Conservation (phyloP, 2,329 filamentous ascomycete species). For the Podosphaera aphanis region DNA sequence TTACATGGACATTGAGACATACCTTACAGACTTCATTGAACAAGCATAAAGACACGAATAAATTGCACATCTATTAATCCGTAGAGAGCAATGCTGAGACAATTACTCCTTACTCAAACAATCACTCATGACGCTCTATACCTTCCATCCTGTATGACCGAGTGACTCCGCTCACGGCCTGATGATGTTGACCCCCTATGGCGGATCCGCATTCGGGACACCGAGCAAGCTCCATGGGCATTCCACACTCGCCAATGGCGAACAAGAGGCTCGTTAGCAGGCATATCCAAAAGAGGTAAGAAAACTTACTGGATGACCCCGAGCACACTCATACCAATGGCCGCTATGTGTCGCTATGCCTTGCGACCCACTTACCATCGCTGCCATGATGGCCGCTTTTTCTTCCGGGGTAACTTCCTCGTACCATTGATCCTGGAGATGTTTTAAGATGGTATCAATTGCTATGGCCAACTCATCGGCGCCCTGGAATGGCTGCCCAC, state of each 20-base stretch:
- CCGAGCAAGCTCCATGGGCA: constrained; percentile 34
- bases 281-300: background rate
- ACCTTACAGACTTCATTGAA: too few species aligned
- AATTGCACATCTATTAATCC: background rate
- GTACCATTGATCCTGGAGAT: constrained; percentile 18
- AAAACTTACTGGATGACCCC: constrained; percentile 23
- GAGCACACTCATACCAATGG: constrained; percentile 36
- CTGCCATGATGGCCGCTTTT: constrained; percentile 23
- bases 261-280: constrained; percentile 18
- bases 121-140: background rate
- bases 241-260: constrained; percentile 41
- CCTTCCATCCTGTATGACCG: constrained; percentile 25
- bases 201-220: constrained; percentile 38
- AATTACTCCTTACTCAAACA: background rate
- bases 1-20: too few species aligned
- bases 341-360: constrained; percentile 26
- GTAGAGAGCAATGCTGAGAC: background rate
- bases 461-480: constrained; percentile 11
- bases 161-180: constrained; percentile 25
- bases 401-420: constrained; percentile 21
- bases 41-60: too few species aligned
- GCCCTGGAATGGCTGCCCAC: constrained; percentile 15
- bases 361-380: constrained; percentile 26
- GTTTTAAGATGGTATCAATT: constrained; percentile 11
- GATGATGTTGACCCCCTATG: constrained; percentile 32